Evolutionary conservation across 495 filamentous ascomycete genomes (phyloP).

Genomic region (Pyronema domesticum): DNA sequence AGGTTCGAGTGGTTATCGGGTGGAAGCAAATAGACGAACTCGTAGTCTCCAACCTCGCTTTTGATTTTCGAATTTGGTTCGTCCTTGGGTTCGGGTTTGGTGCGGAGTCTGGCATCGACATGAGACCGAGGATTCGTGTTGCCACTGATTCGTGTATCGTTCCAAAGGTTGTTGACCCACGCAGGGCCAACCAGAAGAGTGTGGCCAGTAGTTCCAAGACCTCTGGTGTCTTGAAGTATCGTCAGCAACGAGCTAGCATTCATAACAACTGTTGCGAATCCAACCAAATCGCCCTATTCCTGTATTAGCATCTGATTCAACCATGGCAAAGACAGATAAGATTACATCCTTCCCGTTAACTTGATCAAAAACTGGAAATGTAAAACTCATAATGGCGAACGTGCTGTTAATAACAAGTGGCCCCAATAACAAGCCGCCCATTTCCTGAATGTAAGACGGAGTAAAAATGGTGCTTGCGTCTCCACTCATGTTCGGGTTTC

Average conservation of each 20-base stretch:
- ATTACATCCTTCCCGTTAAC: conserved; percentile 32
- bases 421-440: conserved; percentile 36
- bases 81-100: neutral
- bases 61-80: neutral
- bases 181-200: conserved; percentile 41
- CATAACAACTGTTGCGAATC: conserved; percentile 37
- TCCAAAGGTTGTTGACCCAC: conserved; percentile 32
- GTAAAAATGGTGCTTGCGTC: conserved; percentile 25
- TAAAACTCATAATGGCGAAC: conserved; percentile 43
- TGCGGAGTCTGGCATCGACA: neutral
- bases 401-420: conserved; percentile 37
- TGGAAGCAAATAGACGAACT: conserved; percentile 19
- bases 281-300: conserved; percentile 35
- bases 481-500: conserved; percentile 3
- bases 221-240: conserved; percentile 38
- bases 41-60: conserved; percentile 12
- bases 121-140: neutral
- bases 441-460: conserved; percentile 28
- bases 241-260: conserved; percentile 37
- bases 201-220: conserved; percentile 38
- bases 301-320: conserved; percentile 33
- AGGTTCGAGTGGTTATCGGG: conserved; percentile 11
- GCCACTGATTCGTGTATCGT: conserved; percentile 6
- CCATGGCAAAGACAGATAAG: conserved; percentile 38
- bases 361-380: conserved; percentile 46